Evolutionary conservation across 805 yeast species (phyloP), one percentile per base, ranked within the genome.

Genomic region (Schizosaccharomyces octosporus): DNA sequence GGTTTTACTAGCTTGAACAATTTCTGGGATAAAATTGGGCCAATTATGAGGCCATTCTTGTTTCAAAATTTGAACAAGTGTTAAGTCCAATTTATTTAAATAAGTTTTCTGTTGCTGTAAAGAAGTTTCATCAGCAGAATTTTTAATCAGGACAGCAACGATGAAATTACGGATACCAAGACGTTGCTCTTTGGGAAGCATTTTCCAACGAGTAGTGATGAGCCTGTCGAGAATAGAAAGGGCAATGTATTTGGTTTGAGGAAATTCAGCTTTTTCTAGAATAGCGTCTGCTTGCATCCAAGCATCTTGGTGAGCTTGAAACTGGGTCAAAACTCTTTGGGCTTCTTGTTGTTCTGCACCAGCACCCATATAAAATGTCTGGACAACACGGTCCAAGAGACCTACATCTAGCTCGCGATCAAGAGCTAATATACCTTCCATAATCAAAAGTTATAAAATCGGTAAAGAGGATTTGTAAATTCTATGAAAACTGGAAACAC

Each of bases 21-120:
- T 80, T 71, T 93, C 98, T 19, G 96, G 95, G 60, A 93, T 85
- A 68, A 93, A 93, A 67, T 84, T 85, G 21, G 97, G 97, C 99
- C 99, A 93, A 71, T 89, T 85, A 67, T 83, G 87, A 42, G 99
- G 99, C 99, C 99, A 93, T 71, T 93, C 99, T 73, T 93, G 97
- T 69, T 93, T 93, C 69, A 93, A 80, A 61, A 93, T 83, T 69
- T 89, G 94, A 19, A 93, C 98, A 68, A 93, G 76, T 17, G 97
- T 90, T 69, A 93, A 78, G 73, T 93, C 95, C 67, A 89, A 88
- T 72, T 93, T 93, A 75, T 85, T 87, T 69, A 93, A 87, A 69
- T 93, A 77, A 24, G 96, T 82, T 68, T 83, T 83, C 69, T 87
- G 87, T 54, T 78, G 72, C 60, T 77, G 78, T 69, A 89, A 87